Conservation (phyloP, 2,329 filamentous ascomycete species). For the Fusarium tupiense region DNA sequence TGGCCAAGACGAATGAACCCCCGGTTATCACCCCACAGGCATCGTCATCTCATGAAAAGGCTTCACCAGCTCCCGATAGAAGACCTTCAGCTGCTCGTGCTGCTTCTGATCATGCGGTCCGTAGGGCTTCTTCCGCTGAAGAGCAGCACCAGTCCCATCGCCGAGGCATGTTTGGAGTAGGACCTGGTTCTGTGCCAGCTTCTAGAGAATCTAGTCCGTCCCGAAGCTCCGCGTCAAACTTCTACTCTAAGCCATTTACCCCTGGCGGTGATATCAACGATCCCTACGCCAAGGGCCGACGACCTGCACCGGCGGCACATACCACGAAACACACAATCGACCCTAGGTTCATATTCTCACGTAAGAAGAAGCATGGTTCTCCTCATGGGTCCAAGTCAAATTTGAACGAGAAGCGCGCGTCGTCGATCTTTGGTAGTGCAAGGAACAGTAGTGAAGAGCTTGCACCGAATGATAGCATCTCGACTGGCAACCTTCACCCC, state of each 20-base stretch:
- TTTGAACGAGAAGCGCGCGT: slow-evolving; percentile 64
- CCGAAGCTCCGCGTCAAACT: slow-evolving; percentile 68
- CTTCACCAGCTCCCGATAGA: slow-evolving; percentile 54
- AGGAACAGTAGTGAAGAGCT: slow-evolving; percentile 52
- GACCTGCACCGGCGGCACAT: slow-evolving; percentile 74
- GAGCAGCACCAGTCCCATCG: slow-evolving; percentile 57
- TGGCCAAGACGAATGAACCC: slow-evolving; percentile 51
- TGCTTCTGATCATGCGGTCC: slow-evolving; percentile 55
- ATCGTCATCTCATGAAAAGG: slow-evolving; percentile 65
- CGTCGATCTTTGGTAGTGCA: slow-evolving; percentile 49
- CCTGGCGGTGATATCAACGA: slow-evolving; percentile 84
- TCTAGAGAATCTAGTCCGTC: slow-evolving; percentile 74
- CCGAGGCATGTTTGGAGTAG: slow-evolving; percentile 64
- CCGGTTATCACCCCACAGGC: slow-evolving; percentile 74
- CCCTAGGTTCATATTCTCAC: slow-evolving; percentile 83
- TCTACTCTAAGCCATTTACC: slow-evolving; percentile 79
- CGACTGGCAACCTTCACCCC: slow-evolving; percentile 39
- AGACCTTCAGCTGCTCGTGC: slow-evolving; percentile 54
- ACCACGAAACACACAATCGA: slow-evolving; percentile 73
- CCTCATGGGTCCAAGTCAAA: slow-evolving; percentile 63
- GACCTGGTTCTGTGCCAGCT: slow-evolving; percentile 63
- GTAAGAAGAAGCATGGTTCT: slow-evolving; percentile 74
- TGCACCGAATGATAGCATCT: slow-evolving; percentile 40
- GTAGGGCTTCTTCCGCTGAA: slow-evolving; percentile 54
- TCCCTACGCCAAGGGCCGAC: slow-evolving; percentile 85